phyloP scores from a whole-genome alignment of 345 rosid species.

The Raphanus raphanistrum region DNA sequence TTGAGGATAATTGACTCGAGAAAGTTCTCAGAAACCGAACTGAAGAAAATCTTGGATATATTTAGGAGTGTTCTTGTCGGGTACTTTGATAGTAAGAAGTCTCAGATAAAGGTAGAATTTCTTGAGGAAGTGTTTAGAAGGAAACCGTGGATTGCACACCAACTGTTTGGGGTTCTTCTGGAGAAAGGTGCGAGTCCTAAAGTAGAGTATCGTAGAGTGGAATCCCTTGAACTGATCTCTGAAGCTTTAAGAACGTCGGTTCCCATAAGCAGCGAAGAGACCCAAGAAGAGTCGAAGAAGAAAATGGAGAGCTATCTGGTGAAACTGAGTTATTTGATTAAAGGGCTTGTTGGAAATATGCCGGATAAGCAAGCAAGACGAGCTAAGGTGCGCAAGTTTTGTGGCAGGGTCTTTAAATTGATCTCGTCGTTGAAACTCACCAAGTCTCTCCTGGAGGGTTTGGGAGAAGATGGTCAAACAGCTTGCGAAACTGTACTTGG shows the following conservation, averaged over 20 bases:
- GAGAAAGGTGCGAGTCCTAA: constrained; percentile 62
- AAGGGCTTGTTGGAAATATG: constrained; percentile 59
- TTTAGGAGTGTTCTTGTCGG: constrained; percentile 52
- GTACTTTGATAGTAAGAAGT: constrained; percentile 72
- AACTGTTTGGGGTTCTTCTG: constrained; percentile 58
- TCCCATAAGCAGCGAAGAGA: constrained; percentile 40
- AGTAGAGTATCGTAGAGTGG: constrained; percentile 74
- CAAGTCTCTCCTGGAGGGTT: constrained; percentile 59
- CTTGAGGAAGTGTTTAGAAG: constrained; percentile 76
- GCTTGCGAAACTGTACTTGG: constrained; percentile 74
- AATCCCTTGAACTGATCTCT: constrained; percentile 70
- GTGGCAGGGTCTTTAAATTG: constrained; percentile 60
- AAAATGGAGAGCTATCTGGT: constrained; percentile 50
- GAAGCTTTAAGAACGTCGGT: constrained; percentile 62
- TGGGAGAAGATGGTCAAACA: constrained; percentile 52
- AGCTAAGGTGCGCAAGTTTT: constrained; percentile 69
- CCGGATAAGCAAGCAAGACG: constrained; percentile 70
- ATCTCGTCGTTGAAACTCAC: constrained; percentile 49
- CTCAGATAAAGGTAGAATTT: constrained; percentile 72
- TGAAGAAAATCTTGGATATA: constrained; percentile 56
- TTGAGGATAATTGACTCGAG: constrained; percentile 74
- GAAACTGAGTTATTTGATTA: constrained; percentile 54
- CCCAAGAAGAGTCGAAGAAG: constrained; percentile 52
- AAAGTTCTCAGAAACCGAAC: constrained; percentile 53
- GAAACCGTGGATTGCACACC: constrained; percentile 69